A percentile compares a stretch with the other conserved stretches of the same genome.
Conservation (phyloP, 441 rosid species). For the Eruca vesicaria region DNA sequence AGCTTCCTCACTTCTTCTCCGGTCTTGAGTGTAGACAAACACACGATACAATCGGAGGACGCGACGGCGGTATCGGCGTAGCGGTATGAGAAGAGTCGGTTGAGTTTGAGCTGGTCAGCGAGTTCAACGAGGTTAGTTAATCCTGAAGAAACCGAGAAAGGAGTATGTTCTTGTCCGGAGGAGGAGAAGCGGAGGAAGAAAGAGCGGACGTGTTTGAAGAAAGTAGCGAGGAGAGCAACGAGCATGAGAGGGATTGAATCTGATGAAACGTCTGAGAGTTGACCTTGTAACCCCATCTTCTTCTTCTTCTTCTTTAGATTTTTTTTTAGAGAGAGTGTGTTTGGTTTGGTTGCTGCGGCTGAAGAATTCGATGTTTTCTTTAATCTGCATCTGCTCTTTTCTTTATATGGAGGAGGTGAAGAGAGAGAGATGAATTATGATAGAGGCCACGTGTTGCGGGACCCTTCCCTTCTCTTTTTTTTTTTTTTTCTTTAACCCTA, state of each 20-base stretch:
- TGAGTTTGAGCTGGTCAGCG: constrained; percentile 70
- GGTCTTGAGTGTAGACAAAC: constrained; percentile 50
- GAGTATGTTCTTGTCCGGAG: neutral
- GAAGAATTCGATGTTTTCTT: neutral
- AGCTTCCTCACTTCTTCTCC: constrained; percentile 78
- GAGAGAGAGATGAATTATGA: constrained; percentile 2
- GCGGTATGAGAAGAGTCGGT: constrained; percentile 46
- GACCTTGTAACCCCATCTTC: constrained; percentile 63
- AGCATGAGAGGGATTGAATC: constrained; percentile 64
- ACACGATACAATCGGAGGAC: constrained; percentile 54
- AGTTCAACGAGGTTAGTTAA: constrained; percentile 53
- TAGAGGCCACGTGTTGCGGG: constrained; percentile 39
- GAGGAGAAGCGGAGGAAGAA: constrained; percentile 31
- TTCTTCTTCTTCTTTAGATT: neutral
- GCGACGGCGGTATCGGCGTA: constrained; percentile 27
- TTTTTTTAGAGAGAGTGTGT: neutral
- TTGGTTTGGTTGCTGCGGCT: neutral
- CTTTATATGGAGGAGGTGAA: constrained; percentile 13
- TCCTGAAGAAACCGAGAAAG: constrained; percentile 48
- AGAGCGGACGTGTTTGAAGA: constrained; percentile 45
- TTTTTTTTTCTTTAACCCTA: constrained; percentile 12
- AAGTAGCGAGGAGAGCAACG: constrained; percentile 49
- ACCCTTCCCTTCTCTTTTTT: neutral
- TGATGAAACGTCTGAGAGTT: constrained; percentile 68
- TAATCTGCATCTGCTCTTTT: neutral